Evolutionary conservation across 495 filamentous ascomycete species (phyloP), one percentile per base, ranked within the genome.

Genomic region (Hypoxylon perforatum): DNA sequence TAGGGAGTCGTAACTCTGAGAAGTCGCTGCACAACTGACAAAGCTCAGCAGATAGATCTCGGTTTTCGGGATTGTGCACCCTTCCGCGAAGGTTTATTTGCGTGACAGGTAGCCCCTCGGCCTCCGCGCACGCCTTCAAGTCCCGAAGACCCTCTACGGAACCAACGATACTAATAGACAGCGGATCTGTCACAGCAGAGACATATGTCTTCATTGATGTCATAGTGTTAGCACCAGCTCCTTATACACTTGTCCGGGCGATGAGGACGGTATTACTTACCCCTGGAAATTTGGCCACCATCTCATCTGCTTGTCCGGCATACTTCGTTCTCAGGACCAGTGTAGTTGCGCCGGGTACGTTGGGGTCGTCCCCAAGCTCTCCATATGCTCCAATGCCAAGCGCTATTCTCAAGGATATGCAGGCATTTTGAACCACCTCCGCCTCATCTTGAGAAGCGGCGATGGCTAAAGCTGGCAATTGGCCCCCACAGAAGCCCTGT

Each of bases 381-480:
- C 47, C 73, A 38, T 76, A 76, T 10, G 69, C 69, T 15, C 75
- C 76, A 21, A 78, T 61, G 11, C 57, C 63, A 7, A 75, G 21
- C 6, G 68, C 63, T 38, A 76, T 44, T 9, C 59, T 47, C 22
- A 77, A 17, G 54, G 77, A 65, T 48, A 70, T 65, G 55, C 63
- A 38, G 42, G 70, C 57, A 77, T 77, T 76, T 75, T 81, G 75
- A 71, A 81, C 71, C 57, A 78, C 69, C 73, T 83, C 57, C 73
- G 76, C 60, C 44, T 75, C 76, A 39, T 68, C 61, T 10, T 44
- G 33, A 21, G 76, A 67, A 25, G 58, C 61, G 14, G 74, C 72
- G 30, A 76, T 69, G 14, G 76, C 70, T 22, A 74, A 56, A n/a
- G 73, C 73, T 4, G 73, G 48, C 42, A 65, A 35, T 15, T 65